These are phyloP conservation scores for Umbelopsis sp. DNA, from an alignment of 192 early-diverging fungal species.

Conservation along the genomic window DNA sequence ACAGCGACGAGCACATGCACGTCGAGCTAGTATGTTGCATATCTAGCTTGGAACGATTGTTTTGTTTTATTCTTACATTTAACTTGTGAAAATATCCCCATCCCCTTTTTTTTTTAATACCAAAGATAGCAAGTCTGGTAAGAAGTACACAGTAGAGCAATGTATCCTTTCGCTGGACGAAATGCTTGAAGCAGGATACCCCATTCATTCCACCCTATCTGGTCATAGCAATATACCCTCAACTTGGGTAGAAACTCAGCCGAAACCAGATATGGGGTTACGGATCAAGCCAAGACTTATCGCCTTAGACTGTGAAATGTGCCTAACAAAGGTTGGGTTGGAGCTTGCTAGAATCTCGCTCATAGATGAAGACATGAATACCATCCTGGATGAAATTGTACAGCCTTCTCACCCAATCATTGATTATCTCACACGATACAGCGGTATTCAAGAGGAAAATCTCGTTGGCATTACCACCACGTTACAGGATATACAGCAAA, in stretches of 20 bases:
- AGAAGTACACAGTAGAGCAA: conserved; percentile 33
- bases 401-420: conserved; percentile 50
- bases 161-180: conserved; percentile 44
- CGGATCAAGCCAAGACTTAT: conserved; percentile 35
- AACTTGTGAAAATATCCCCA: not conserved
- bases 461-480: conserved; percentile 42
- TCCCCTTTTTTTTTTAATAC: not conserved
- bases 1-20: conserved; percentile 29
- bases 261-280: not conserved
- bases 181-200: conserved; percentile 43
- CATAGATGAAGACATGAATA: conserved; percentile 38
- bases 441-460: conserved; percentile 52
- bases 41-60: not conserved
- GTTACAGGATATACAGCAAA: conserved; percentile 50
- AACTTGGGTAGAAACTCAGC: conserved; percentile 48
- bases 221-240: conserved; percentile 2
- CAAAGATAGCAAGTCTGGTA: not conserved
- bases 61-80: not conserved
- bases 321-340: conserved; percentile 25
- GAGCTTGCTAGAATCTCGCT: conserved; percentile 56
- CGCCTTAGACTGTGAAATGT: conserved; percentile 66
- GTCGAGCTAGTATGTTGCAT: conserved; percentile 25
- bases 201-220: conserved; percentile 34
- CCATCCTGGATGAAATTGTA: conserved; percentile 53
- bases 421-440: conserved; percentile 60